phyloP scores from a whole-genome alignment of 2,329 filamentous ascomycete genomes.

The Aureobasidium uvarum region DNA sequence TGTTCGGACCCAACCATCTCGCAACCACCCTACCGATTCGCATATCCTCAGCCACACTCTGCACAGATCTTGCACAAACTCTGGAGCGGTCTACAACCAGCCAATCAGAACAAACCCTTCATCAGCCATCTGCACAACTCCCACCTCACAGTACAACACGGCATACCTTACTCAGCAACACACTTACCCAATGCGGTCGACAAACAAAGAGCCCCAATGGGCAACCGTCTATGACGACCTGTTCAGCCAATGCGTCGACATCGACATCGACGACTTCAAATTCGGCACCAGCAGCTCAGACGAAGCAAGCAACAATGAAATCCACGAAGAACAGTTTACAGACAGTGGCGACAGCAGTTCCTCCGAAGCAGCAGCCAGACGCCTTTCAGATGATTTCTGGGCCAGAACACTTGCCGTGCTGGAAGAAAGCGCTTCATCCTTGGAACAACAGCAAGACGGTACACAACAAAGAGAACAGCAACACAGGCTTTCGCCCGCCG shows the following conservation, averaged over 20 bases:
- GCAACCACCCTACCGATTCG: conserved; percentile 8
- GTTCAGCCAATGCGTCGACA: conserved; percentile 63
- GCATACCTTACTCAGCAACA: conserved; percentile 21
- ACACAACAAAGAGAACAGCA: conserved; percentile 27
- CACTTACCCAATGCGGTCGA: conserved; percentile 33
- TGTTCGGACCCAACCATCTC: neutral
- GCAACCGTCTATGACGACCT: conserved; percentile 60
- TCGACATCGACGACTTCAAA: conserved; percentile 56
- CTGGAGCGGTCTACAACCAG: neutral
- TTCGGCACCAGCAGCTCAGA: conserved; percentile 42
- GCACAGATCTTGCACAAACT: conserved; percentile 14
- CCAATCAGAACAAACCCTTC: neutral
- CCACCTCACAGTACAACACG: conserved; percentile 9
- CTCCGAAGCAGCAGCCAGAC: conserved; percentile 7
- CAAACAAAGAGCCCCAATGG: conserved; percentile 55
- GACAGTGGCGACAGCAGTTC: conserved; percentile 12
- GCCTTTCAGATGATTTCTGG: conserved; percentile 50
- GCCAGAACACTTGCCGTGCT: conserved; percentile 53
- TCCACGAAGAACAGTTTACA: neutral
- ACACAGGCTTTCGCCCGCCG: conserved; percentile 1
- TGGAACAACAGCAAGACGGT: conserved; percentile 41
- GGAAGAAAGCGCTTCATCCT: conserved; percentile 50
- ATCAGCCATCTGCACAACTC: conserved; percentile 1
- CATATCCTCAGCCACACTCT: conserved; percentile 10
- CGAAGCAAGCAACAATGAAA: conserved; percentile 18